A percentile compares a stretch with the other conserved stretches of the same genome.
Conservation (phyloP, 805 yeast genomes). For the Tetrapisispora fleetii region DNA sequence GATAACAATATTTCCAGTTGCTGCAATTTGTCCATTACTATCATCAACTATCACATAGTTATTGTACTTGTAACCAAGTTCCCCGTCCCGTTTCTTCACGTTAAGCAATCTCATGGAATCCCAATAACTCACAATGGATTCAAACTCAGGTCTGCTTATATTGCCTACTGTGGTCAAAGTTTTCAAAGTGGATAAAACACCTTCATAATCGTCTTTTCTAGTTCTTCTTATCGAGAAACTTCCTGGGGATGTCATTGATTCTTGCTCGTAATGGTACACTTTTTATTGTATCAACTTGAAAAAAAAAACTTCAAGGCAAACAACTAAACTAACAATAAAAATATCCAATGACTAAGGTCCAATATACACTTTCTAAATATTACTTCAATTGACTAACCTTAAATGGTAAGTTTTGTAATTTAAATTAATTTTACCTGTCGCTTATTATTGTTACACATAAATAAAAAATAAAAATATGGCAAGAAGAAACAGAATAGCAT, state of each 20-base stretch:
- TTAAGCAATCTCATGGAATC: slow-evolving; percentile 23
- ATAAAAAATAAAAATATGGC: no score
- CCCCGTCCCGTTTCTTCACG: background rate
- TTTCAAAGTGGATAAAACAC: slow-evolving; percentile 51
- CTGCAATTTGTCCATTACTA: slow-evolving; percentile 46
- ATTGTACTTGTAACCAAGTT: slow-evolving; percentile 42
- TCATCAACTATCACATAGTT: slow-evolving; percentile 57
- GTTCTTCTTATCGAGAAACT: slow-evolving; percentile 61
- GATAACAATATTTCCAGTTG: slow-evolving; percentile 71
- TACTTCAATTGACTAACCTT: no score
- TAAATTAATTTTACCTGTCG: no score
- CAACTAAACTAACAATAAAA: no score
- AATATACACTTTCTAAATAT: no score
- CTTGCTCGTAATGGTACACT: no score
- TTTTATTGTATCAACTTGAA: no score
- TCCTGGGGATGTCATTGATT: slow-evolving; percentile 13
- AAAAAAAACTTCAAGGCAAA: no score
- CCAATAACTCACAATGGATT: slow-evolving; percentile 51
- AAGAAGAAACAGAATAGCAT: no score
- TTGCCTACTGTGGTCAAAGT: slow-evolving; percentile 80
- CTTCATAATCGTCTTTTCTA: slow-evolving; percentile 43
- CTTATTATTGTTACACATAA: no score
- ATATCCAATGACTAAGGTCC: no score
- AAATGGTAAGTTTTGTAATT: no score
- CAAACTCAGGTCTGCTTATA: slow-evolving; percentile 43